These are phyloP conservation scores for Russula earlei DNA, from an alignment of 768 basidiomycete genomes.

Conservation along the genomic window DNA sequence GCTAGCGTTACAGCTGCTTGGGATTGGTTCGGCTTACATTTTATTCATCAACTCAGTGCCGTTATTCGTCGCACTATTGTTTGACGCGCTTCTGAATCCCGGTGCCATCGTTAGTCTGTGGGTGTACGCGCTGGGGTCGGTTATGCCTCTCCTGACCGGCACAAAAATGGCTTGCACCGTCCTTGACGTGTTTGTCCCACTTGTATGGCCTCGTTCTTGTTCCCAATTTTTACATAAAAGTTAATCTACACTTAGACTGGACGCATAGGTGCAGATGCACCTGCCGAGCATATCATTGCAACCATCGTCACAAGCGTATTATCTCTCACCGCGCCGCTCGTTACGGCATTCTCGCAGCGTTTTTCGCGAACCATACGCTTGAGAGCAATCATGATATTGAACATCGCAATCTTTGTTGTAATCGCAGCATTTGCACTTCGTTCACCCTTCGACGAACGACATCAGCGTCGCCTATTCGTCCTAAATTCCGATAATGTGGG, in stretches of 20 bases:
- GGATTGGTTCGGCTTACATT: constrained; percentile 68
- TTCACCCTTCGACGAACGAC: constrained; percentile 68
- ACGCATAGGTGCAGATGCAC: constrained; percentile 70
- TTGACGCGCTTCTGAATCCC: constrained; percentile 38
- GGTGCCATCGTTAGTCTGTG: constrained; percentile 40
- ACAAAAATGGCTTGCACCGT: constrained; percentile 49
- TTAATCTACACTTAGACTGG: constrained; percentile 48
- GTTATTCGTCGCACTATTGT: constrained; percentile 44
- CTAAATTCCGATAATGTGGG: constrained; percentile 81
- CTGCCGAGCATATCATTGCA: constrained; percentile 84
- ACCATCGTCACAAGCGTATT: constrained; percentile 55
- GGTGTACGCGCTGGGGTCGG: constrained; percentile 55
- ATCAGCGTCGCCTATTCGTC: constrained; percentile 81
- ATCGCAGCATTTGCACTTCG: constrained; percentile 54
- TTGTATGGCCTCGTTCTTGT: constrained; percentile 38
- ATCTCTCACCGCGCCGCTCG: constrained; percentile 48
- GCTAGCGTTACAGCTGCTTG: constrained; percentile 48
- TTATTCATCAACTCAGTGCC: constrained; percentile 57
- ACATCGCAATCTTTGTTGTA: constrained; percentile 36
- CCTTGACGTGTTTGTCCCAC: constrained; percentile 82
- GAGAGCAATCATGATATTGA: constrained; percentile 35
- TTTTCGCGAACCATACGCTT: constrained; percentile 39
- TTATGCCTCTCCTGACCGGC: constrained; percentile 47
- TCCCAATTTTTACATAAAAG: background rate
- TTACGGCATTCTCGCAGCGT: constrained; percentile 65